phyloP scores from a whole-genome alignment of 2,329 filamentous ascomycete species.

The Epichloe coenophiala region DNA sequence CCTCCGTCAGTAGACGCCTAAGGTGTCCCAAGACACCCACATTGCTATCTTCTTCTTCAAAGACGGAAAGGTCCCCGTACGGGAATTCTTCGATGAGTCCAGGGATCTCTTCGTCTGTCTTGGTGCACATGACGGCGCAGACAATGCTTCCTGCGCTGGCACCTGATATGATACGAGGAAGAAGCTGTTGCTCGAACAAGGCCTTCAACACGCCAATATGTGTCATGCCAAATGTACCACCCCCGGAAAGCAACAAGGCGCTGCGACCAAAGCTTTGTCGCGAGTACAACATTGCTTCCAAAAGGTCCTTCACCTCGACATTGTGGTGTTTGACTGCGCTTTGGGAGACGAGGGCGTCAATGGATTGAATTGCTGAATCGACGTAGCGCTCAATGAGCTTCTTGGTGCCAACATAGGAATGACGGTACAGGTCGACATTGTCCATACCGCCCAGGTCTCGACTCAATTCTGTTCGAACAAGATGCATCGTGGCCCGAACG shows the following conservation, averaged over 20 bases:
- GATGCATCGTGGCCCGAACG: slow-evolving; percentile 61
- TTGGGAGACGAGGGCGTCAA: slow-evolving; percentile 56
- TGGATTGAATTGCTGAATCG: slow-evolving; percentile 60
- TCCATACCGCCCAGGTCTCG: slow-evolving; percentile 80
- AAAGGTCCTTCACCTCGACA: slow-evolving; percentile 42
- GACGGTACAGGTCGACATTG: slow-evolving; percentile 66
- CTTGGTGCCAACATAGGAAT: slow-evolving; percentile 79
- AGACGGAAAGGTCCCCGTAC: slow-evolving; percentile 69
- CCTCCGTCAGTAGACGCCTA: slow-evolving; percentile 63
- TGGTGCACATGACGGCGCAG: slow-evolving; percentile 63
- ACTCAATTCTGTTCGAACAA: slow-evolving; percentile 67
- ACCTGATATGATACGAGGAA: slow-evolving; percentile 78
- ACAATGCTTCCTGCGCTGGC: slow-evolving; percentile 83
- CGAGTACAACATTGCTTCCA: slow-evolving; percentile 58
- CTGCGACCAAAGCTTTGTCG: slow-evolving; percentile 76
- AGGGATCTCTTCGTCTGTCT: slow-evolving; percentile 67
- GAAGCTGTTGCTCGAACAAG: slow-evolving; percentile 57
- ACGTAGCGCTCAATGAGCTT: slow-evolving; percentile 78
- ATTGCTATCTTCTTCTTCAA: slow-evolving; percentile 46
- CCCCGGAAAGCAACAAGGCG: slow-evolving; percentile 65
- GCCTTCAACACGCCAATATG: slow-evolving; percentile 80
- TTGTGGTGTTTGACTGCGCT: slow-evolving; percentile 33
- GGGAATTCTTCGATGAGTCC: slow-evolving; percentile 56
- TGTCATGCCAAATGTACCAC: slow-evolving; percentile 83
- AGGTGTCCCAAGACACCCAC: slow-evolving; percentile 57